Percentiles rank a stretch among this genome's conserved stretches.
Conservation (phyloP, 192 early-diverging fungal genomes). For the Gryganskiella cystojenkinii region DNA sequence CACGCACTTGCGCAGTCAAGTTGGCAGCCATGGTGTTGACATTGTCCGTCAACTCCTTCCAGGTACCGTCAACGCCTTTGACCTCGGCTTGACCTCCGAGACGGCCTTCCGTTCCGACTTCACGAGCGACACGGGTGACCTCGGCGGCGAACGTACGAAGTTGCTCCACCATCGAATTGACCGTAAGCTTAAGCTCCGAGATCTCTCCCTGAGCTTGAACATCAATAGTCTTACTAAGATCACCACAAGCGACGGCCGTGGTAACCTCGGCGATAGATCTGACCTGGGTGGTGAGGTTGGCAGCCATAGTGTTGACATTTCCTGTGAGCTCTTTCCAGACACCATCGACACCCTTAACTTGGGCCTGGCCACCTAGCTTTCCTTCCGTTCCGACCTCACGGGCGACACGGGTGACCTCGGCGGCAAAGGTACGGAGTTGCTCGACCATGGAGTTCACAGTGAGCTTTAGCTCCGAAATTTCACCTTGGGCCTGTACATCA, state of each 20-base stretch:
- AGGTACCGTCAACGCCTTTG: constrained; percentile 67
- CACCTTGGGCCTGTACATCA: constrained; percentile 58
- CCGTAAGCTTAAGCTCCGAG: constrained; percentile 65
- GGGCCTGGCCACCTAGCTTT: constrained; percentile 72
- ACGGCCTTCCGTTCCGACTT: constrained; percentile 69
- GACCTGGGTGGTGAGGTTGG: constrained; percentile 73
- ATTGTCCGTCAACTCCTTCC: constrained; percentile 72
- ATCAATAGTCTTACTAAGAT: constrained; percentile 67
- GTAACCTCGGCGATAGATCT: constrained; percentile 72
- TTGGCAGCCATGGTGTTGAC: constrained; percentile 75
- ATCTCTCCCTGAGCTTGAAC: constrained; percentile 69
- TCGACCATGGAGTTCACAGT: constrained; percentile 76
- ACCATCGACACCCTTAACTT: constrained; percentile 67
- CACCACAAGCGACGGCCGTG: constrained; percentile 73
- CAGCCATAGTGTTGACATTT: constrained; percentile 79
- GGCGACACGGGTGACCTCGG: constrained; percentile 76
- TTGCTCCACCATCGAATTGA: constrained; percentile 75
- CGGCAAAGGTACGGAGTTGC: constrained; percentile 69
- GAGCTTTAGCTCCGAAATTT: constrained; percentile 65
- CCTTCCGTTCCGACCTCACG: constrained; percentile 80
- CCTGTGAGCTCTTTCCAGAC: constrained; percentile 78
- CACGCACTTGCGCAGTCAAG: constrained; percentile 73
- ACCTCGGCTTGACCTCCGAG: constrained; percentile 65
- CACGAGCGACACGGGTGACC: constrained; percentile 68
- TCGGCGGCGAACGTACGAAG: constrained; percentile 69